phyloP scores from a whole-genome alignment of 2,329 filamentous ascomycete species.

The Rhynchosporium agropyri region DNA sequence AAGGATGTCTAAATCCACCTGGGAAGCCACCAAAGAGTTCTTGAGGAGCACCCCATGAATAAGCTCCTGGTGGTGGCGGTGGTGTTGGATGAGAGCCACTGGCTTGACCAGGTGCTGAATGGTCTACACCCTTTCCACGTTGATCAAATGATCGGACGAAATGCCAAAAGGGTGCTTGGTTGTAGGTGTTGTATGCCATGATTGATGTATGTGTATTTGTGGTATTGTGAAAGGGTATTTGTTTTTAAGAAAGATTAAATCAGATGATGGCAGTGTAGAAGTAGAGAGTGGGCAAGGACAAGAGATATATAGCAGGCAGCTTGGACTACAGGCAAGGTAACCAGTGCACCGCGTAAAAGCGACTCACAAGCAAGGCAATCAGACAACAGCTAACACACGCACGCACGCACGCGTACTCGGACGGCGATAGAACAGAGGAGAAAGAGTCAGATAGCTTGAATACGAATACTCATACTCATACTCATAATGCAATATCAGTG shows the following conservation, averaged over 20 bases:
- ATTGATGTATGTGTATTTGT: conserved; percentile 28
- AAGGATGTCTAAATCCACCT: conserved; percentile 35
- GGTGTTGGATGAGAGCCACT: conserved; percentile 19
- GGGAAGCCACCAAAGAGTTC: conserved; percentile 21
- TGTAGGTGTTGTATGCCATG: conserved; percentile 40
- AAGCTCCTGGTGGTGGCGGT: conserved; percentile 28
- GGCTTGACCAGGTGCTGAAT: conserved; percentile 24
- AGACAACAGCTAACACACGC: conserved; percentile 30
- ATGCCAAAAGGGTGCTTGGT: conserved; percentile 40
- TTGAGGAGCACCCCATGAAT: conserved; percentile 30
- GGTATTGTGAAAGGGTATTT: conserved; percentile 22
- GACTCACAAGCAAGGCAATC: conserved; percentile 21
- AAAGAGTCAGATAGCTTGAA: conserved; percentile 24
- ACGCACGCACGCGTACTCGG: background rate
- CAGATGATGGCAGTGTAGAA: conserved; percentile 22
- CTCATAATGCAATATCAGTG: conserved; percentile 20
- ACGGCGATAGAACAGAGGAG: conserved; percentile 24
- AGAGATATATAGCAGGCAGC: conserved; percentile 29
- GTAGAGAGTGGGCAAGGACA: conserved; percentile 16
- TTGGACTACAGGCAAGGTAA: conserved; percentile 16
- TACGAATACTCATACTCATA: background rate
- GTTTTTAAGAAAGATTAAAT: conserved; percentile 27
- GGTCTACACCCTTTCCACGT: conserved; percentile 39
- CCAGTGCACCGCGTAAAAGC: conserved; percentile 20
- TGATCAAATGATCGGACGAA: conserved; percentile 37